phyloP scores from a whole-genome alignment of 2,329 filamentous ascomycete species.

The Fusarium floridanum region DNA sequence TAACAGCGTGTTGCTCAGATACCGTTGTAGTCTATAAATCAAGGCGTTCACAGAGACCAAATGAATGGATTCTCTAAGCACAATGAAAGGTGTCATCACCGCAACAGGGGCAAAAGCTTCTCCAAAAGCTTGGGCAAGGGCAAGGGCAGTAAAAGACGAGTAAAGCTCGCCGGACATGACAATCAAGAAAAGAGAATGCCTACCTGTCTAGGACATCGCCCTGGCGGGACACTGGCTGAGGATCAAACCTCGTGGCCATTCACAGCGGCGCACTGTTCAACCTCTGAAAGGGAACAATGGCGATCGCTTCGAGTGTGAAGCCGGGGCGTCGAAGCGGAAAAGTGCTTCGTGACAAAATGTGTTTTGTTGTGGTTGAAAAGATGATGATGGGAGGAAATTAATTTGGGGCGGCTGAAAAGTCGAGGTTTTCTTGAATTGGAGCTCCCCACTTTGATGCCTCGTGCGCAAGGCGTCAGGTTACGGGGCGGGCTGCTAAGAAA shows the following conservation, averaged over 20 bases:
- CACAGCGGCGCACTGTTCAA: constrained; percentile 40
- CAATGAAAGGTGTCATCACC: constrained; percentile 72
- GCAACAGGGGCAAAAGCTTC: constrained; percentile 46
- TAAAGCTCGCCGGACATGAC: not conserved
- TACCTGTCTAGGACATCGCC: constrained; percentile 51
- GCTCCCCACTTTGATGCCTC: constrained; percentile 50
- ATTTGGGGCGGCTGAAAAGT: constrained; percentile 25
- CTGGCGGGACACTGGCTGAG: constrained; percentile 41
- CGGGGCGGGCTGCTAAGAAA: not conserved
- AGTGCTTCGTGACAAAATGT: constrained; percentile 16
- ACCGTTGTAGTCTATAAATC: constrained; percentile 94
- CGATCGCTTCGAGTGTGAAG: constrained; percentile 35
- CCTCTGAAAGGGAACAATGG: constrained; percentile 34
- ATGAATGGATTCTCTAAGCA: constrained; percentile 72
- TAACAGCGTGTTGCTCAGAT: constrained; percentile 74
- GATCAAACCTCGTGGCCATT: constrained; percentile 44
- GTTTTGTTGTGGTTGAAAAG: constrained; percentile 31
- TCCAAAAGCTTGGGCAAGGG: constrained; percentile 11
- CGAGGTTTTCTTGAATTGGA: constrained; percentile 45
- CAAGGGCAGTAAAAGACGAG: not conserved
- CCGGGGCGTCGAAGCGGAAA: constrained; percentile 27
- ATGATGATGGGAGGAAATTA: constrained; percentile 26
- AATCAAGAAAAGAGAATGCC: constrained; percentile 22
- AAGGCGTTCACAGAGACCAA: constrained; percentile 73
- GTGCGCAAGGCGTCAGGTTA: constrained; percentile 46